Base-by-base conservation (phyloP, 306 rosid genomes). In the Adenanthera pavonina region DNA sequence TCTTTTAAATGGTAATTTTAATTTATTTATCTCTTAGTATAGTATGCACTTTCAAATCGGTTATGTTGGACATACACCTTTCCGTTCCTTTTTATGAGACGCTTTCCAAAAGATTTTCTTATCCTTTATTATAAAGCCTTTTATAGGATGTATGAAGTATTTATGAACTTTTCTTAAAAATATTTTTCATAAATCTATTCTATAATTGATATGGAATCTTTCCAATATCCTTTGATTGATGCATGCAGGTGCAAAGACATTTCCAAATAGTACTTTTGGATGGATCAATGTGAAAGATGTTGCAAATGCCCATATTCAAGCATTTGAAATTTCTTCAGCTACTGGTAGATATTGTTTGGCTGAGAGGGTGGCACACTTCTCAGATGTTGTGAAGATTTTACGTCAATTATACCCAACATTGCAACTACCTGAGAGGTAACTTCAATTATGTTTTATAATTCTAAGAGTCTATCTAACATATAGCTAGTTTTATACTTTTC, bases 251-350 rank as follows among this genome's bases (percentile, higher is more conserved):
- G 80, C 90, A 33, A 69, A 82, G 67, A 84, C 90, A 34, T 91
- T 73, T 85, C 86, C 83, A 15, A 91, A 93, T 78, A 3, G 30
- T 15, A 33, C 80, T 71, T 77, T 79, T 43, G 91, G 92, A 67
- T 93, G 92, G 94, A 56, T 93, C 51, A 79, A 91, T 80, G 94
- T 93, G 62, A 93, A 88, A 81, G 92, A 93, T 80, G 92, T 90
- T 62, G 94, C 92, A 38, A 85, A 87, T 51, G 97, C 97, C 11
- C 98, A 93, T 56, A 83, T 91, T 76, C 87, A 62, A 61, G 98
- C 97, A 30, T 91, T 69, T 87, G 97, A 91, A 80, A 86, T 36
- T 80, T 84, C 93, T 80, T 86, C 91, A 25, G 97, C 97, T 6
- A 89, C 48, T 78, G 94, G 98, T 81, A 85, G 98, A 72, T 86